Evolutionary conservation across 2,329 filamentous ascomycete species (phyloP), one percentile per base, ranked within the genome.

Genomic region (Pseudogymnoascus sp.): DNA sequence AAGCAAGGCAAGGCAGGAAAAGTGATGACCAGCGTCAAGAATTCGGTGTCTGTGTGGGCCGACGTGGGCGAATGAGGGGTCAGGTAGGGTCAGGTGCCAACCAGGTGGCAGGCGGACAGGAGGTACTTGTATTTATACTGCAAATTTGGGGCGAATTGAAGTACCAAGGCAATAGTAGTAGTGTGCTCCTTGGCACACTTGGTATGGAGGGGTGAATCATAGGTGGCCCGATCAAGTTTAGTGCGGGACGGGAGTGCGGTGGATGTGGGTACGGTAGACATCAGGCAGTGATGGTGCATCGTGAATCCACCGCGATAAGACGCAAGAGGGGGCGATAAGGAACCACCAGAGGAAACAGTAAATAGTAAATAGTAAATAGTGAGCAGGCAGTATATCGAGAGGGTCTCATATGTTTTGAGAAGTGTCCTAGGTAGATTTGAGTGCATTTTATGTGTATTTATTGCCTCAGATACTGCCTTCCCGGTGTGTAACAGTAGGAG

Each of bases 51-150:
- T 56, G 19, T 33, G 50, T 56, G 50, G 50, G 50, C 50, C 50
- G 11, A 35, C n/a, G 29, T 56, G 29, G 50, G 50, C 50, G 50
- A 56, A 56, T 56, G 50, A 56, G 29, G 50, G 50, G 50, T 56
- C n/a, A n/a, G 50, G 50, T 13, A 33, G 50, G 50, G 50, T 56
- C 50, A 56, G 50, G 50, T 56, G 50, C 50, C 50, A 56, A 56
- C 50, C 26, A 56, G 50, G 50, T 56, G 50, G 50, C 50, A 56
- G 50, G 50, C 26, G 50, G 50, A 10, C 50, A 56, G 50, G 4
- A 5, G 50, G 26, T 56, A 56, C 50, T 56, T 56, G n/a, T 56
- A 19, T 56, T 33, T 56, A 33, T 56, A 19, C 5, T 19, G 10
- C 4, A 2, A 19, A 19, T 33, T 56, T 56, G 50, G 26, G 13